A percentile compares a stretch with the other conserved stretches of the same genome.
phyloP scores from a whole-genome alignment of 225 moss, liverwort and hornwort species.

The Thuidium tamariscinum region DNA sequence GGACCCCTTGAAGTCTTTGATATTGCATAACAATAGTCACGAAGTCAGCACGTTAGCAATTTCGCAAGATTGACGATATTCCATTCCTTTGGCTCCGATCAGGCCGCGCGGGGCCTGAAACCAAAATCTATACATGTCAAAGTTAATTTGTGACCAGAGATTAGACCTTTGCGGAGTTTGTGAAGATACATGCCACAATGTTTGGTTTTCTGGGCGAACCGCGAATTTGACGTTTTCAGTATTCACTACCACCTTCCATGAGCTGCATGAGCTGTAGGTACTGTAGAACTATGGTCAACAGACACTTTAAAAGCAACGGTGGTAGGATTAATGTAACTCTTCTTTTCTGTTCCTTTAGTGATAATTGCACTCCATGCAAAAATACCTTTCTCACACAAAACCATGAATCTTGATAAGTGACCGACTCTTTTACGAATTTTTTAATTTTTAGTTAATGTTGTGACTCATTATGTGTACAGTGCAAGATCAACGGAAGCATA shows the following conservation, averaged over 20 bases:
- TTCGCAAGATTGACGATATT: too few species aligned
- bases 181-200: background rate
- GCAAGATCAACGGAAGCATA: constrained; percentile 39
- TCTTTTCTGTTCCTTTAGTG: background rate
- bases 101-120: too few species aligned
- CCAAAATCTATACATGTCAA: background rate
- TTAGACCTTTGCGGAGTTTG: background rate
- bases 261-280: background rate
- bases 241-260: background rate
- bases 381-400: too few species aligned
- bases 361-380: background rate
- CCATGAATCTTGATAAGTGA: background rate
- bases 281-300: background rate
- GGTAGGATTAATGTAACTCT: too few species aligned
- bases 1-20: background rate
- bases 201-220: background rate
- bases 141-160: background rate
- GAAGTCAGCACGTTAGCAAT: background rate
- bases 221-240: background rate
- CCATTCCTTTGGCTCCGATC: background rate
- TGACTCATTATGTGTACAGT: too few species aligned
- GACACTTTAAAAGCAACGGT: background rate
- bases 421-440: too few species aligned
- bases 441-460: too few species aligned
- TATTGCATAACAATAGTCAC: background rate